Evolutionary conservation across 495 filamentous ascomycete species (phyloP).

Genomic region (Xylaria grammica): DNA sequence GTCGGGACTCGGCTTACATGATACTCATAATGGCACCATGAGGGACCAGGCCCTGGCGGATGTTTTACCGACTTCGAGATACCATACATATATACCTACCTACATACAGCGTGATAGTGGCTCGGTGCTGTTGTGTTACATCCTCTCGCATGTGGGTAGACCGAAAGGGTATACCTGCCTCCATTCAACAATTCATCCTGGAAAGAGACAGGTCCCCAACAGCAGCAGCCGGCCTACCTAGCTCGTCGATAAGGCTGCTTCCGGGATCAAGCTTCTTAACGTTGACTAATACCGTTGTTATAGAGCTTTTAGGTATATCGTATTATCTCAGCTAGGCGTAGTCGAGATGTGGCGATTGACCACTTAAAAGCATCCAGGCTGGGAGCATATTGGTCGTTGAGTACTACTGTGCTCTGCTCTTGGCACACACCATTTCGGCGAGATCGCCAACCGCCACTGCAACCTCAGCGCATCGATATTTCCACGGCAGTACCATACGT

Average conservation of each 20-base stretch:
- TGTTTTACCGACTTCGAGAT: background rate
- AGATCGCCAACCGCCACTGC: constrained; percentile 11
- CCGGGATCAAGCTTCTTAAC: background rate
- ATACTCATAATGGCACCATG: constrained; percentile 1
- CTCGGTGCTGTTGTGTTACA: constrained; percentile 2
- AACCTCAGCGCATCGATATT: constrained; percentile 5
- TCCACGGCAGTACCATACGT: background rate
- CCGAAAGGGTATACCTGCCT: constrained; percentile 9
- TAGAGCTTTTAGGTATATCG: background rate
- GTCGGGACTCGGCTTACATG: constrained; percentile 4
- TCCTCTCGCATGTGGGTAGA: constrained; percentile 9
- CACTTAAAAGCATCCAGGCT: background rate
- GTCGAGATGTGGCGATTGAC: background rate
- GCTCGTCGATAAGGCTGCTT: constrained; percentile 3
- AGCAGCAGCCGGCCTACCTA: background rate
- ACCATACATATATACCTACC: background rate
- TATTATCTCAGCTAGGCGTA: constrained; percentile 7
- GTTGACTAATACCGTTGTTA: constrained; percentile 12
- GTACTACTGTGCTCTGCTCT: background rate
- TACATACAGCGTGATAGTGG: background rate
- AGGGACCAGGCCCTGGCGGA: background rate
- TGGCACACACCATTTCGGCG: background rate
- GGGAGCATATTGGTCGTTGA: background rate
- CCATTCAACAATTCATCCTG: background rate
- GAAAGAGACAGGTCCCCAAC: background rate